phyloP scores from a whole-genome alignment of 129 eudicot species.

The Helichrysum umbraculigerum region DNA sequence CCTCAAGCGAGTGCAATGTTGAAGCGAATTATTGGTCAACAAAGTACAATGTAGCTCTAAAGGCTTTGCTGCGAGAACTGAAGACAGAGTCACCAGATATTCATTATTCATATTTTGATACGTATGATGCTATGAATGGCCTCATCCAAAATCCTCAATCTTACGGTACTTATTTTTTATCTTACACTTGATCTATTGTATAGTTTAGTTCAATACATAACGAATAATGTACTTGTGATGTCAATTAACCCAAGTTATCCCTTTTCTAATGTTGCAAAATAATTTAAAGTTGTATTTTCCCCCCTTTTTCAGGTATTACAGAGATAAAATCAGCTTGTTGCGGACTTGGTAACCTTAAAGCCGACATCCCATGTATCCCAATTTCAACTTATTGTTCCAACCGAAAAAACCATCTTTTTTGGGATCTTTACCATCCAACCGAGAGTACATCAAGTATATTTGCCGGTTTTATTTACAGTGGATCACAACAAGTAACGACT shows the following conservation, averaged over 20 bases:
- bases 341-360: slow-evolving; percentile 72
- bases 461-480: slow-evolving; percentile 40
- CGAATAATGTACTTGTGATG: too few species aligned
- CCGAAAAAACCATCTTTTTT: slow-evolving; percentile 65
- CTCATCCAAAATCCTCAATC: slow-evolving; percentile 62
- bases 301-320: slow-evolving; percentile 51
- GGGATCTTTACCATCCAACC: slow-evolving; percentile 85
- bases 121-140: slow-evolving; percentile 42
- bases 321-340: slow-evolving; percentile 83
- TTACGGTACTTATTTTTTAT: slow-evolving; percentile 49
- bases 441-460: slow-evolving; percentile 50
- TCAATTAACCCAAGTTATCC: too few species aligned
- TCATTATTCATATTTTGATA: slow-evolving; percentile 59
- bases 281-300: not conserved
- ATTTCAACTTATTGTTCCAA: slow-evolving; percentile 55
- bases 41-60: slow-evolving; percentile 56
- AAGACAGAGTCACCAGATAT: slow-evolving; percentile 50
- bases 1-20: slow-evolving; percentile 44
- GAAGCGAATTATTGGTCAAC: slow-evolving; percentile 62
- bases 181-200: not conserved
- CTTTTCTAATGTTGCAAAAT: not conserved
- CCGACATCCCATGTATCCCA: slow-evolving; percentile 70
- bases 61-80: slow-evolving; percentile 35
- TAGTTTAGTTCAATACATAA: not conserved
- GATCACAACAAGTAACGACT: slow-evolving; percentile 38